phyloP scores from a whole-genome alignment of 2,329 filamentous ascomycete genomes.

The Trichophyton verrucosum region DNA sequence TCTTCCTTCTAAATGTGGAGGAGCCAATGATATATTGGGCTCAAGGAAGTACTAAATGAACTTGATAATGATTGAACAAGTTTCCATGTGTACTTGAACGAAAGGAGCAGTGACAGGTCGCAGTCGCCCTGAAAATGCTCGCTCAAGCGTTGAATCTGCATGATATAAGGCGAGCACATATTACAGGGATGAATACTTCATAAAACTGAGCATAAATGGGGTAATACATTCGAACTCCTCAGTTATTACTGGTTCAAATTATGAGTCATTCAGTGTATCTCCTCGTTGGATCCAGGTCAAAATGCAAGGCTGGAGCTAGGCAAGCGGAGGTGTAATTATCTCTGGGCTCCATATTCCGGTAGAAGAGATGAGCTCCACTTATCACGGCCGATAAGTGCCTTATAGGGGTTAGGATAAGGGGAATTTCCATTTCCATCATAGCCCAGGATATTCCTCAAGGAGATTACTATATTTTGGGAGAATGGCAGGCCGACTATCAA shows the following conservation, averaged over 20 bases:
- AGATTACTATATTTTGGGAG: neutral
- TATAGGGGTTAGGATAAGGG: neutral
- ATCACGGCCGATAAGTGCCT: neutral
- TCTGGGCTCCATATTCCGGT: neutral
- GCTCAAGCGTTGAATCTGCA: neutral
- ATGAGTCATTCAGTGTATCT: neutral
- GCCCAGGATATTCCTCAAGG: neutral
- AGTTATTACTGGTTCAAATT: neutral
- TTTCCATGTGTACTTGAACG: neutral
- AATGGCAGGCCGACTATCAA: neutral
- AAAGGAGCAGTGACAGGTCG: neutral
- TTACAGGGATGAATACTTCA: neutral
- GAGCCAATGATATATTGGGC: neutral
- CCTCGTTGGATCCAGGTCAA: neutral
- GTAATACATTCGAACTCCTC: neutral
- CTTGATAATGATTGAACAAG: neutral
- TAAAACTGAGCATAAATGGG: neutral
- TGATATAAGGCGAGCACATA: neutral
- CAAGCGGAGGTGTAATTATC: neutral
- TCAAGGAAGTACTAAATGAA: neutral
- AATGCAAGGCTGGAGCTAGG: neutral
- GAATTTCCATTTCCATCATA: neutral
- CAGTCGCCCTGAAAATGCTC: neutral
- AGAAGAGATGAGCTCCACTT: neutral
- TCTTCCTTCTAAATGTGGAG: neutral